Evolutionary conservation across 202 grass and related monocot genomes (phyloP), one percentile per base, ranked within the genome.

Genomic region (Tripidium arundinaceum): DNA sequence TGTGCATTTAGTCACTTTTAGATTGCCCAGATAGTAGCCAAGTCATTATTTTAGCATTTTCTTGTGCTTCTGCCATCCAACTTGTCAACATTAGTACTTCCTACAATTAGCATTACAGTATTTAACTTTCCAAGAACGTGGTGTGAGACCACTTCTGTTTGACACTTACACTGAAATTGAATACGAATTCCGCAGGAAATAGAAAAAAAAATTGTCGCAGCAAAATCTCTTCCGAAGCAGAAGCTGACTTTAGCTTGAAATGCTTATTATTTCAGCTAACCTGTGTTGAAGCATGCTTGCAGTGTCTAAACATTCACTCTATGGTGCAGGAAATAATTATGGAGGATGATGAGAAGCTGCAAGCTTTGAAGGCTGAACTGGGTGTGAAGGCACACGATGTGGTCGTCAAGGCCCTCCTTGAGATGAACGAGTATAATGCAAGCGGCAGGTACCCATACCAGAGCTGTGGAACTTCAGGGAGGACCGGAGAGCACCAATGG

Each of bases 401-500:
- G 24, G 77, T 88, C 0, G 36, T 70, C 11, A 65, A 76, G 77
- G 86, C 86, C 12, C 64, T 88, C 19, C 18, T 26, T 43, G 86
- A 88, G 72, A 24, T 84, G 42, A 84, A 77, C 18, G 86, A 88
- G 49, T 76, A 84, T 65, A 88, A 84, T 41, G 68, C 69, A 5
- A 84, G 70, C 1, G 86, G 81, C 4, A 80, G 71, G 55, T 88
- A 80, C 63, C 77, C 5, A 5, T 71, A 28, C 70, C 76, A 3
- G 81, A 81, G 77, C 64, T 84, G 70, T 88, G 86, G 86, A 76
- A 88, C 81, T 80, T 76, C 4, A 88, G 54, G 54, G 77, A 88
- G 5, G 7, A 84, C 55, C 25, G 34, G 19, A 84, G 16, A 70
- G 86, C 81, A 2, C 10, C 70, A 27, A 46, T 88, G 19, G 25